These are phyloP conservation scores for Serendipita sp. DNA, from an alignment of 768 basidiomycete genomes.

Conservation along the genomic window DNA sequence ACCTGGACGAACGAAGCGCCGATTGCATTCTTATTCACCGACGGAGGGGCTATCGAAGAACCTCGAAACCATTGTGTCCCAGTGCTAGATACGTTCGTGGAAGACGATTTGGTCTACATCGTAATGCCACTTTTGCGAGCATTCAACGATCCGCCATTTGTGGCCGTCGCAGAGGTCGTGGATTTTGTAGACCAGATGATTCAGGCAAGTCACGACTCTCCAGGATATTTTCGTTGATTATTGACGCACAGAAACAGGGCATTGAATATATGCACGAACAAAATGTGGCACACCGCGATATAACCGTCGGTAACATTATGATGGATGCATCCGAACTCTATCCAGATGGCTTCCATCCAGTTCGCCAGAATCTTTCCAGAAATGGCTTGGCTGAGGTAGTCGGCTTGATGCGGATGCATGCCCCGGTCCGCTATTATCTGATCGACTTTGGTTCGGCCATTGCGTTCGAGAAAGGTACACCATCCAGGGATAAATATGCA, in stretches of 20 bases:
- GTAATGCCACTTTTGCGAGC: slow-evolving; percentile 25
- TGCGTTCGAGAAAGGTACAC: slow-evolving; percentile 12
- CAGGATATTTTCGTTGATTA: not conserved
- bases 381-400: slow-evolving; percentile 4
- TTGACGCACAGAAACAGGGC: slow-evolving; percentile 15
- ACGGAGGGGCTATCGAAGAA: slow-evolving; percentile 10
- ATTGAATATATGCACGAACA: slow-evolving; percentile 24
- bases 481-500: not conserved
- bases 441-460: slow-evolving; percentile 23
- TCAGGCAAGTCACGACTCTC: slow-evolving; percentile 15
- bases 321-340: slow-evolving; percentile 10
- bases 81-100: slow-evolving; percentile 16
- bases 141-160: slow-evolving; percentile 24
- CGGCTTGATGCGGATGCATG: not conserved
- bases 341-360: slow-evolving; percentile 8
- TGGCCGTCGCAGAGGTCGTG: slow-evolving; percentile 21
- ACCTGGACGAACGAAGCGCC: not conserved
- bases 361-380: slow-evolving; percentile 5
- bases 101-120: slow-evolving; percentile 11
- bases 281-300: slow-evolving; percentile 21
- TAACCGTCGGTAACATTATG: slow-evolving; percentile 10
- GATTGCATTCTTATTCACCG: slow-evolving; percentile 6
- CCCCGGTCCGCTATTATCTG: slow-evolving; percentile 26
- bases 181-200: slow-evolving; percentile 21
- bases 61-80: slow-evolving; percentile 22